These are phyloP conservation scores for Grosmannia penicillata DNA, from an alignment of 2,329 filamentous ascomycete genomes.

Conservation along the genomic window DNA sequence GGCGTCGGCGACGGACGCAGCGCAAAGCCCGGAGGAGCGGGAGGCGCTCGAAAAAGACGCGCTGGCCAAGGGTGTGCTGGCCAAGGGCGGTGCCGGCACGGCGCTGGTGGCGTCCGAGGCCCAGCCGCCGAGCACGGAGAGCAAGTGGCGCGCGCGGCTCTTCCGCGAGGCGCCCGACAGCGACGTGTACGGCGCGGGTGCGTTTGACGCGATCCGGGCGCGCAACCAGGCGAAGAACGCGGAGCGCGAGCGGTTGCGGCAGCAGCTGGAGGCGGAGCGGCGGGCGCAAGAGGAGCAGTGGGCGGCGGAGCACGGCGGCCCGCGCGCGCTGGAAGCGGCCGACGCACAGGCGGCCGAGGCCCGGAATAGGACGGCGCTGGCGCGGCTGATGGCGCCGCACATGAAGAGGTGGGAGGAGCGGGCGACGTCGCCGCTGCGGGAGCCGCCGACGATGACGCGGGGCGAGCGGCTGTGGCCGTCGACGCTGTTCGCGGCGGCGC, in stretches of 20 bases:
- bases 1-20: not conserved
- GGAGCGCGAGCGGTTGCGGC: conserved; percentile 19
- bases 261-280: conserved; percentile 17
- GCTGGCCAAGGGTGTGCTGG: too few species aligned
- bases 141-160: conserved; percentile 11
- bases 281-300: conserved; percentile 17
- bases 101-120: too few species aligned
- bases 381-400: conserved; percentile 19
- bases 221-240: conserved; percentile 33
- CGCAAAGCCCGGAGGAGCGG: not conserved
- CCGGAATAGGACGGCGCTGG: conserved; percentile 12
- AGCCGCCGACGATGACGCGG: conserved; percentile 33
- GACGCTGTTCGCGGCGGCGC: conserved; percentile 28
- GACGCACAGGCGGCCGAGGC: conserved; percentile 16
- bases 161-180: conserved; percentile 17
- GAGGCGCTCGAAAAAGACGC: too few species aligned
- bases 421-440: conserved; percentile 34
- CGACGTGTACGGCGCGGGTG: conserved; percentile 42
- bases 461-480: conserved; percentile 43
- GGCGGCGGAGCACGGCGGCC: conserved; percentile 22
- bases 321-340: conserved; percentile 14
- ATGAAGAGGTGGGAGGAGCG: conserved; percentile 27
- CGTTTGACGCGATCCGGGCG: conserved; percentile 41
- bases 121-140: too few species aligned
- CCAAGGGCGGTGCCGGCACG: too few species aligned